A percentile compares a stretch with the other conserved stretches of the same genome.
These are phyloP conservation scores for Trichoderma atroviride DNA, from an alignment of 2,329 filamentous ascomycete genomes.

Conservation along the genomic window DNA sequence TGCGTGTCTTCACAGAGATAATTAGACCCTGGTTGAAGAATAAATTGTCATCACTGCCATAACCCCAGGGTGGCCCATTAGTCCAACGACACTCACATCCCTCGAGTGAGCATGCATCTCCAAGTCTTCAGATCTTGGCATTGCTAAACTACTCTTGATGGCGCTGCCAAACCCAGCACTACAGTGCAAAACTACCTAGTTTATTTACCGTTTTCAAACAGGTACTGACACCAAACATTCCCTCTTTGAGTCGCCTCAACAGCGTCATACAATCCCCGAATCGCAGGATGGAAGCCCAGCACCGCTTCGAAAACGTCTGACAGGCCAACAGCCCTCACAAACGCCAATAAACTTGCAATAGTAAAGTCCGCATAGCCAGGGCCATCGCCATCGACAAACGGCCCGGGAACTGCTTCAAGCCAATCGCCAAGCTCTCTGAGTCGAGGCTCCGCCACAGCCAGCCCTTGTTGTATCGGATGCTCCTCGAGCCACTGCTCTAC, in stretches of 20 bases:
- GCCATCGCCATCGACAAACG: neutral
- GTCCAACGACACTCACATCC: too few species aligned
- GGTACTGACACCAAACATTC: neutral
- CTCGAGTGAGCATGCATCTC: too few species aligned
- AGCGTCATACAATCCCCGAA: neutral
- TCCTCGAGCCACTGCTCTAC: neutral
- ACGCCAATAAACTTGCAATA: neutral
- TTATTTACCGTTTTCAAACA: neutral
- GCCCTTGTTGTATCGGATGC: neutral
- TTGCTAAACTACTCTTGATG: too few species aligned
- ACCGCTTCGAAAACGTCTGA: neutral
- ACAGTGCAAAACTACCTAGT: too few species aligned
- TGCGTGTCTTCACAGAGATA: too few species aligned
- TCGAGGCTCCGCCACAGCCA: neutral
- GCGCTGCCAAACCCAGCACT: too few species aligned
- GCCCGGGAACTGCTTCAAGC: neutral
- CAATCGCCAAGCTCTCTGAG: neutral
- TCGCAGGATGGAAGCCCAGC: neutral
- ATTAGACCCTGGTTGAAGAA: too few species aligned
- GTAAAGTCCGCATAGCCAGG: neutral
- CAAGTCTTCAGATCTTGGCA: too few species aligned
- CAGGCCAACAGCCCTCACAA: neutral
- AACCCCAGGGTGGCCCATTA: too few species aligned
- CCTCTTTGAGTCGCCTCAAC: neutral
- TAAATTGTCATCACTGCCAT: too few species aligned